Base-by-base conservation (phyloP, 495 filamentous ascomycete species). In the Trichocladium antarcticum region DNA sequence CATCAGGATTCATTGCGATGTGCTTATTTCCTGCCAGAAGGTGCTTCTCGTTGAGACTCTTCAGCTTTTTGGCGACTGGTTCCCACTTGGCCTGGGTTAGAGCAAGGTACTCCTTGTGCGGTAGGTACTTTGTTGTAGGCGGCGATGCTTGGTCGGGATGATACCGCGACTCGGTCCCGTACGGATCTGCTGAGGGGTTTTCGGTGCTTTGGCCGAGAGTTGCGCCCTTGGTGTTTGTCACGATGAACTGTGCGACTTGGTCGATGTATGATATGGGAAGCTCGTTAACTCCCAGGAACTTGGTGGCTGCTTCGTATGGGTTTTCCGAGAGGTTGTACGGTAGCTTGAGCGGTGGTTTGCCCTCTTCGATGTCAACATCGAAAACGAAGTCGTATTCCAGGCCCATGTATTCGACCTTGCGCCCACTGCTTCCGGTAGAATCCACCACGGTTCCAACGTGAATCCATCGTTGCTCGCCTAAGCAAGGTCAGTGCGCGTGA, bases 341-440 rank as follows among this genome's bases (percentile, higher is more conserved):
- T 27, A 99, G 73, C 59, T 97, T 97, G 28, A 97, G 74, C 3
- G 92, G 80, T 24, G 93, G 93, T 54, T 90, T 87, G 32, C 92
- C 93, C 52, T 97, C 93, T 60, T 95, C 85, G 49, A 97, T 90
- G 57, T 96, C 93, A 21, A 99, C 92, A 60, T 97, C 90, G 55
- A 97, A 99, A 41, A 99, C 93, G 62, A 86, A 96, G 57, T 99
- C 93, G 61, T 93, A 99, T 47, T 95, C 86, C 62, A 89, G 80
- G 19, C 93, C 93, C 2, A 82, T 64, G 59, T 89, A 85, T 36
- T 82, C 69, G n/a, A 74, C 71, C 61, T 79, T 79, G 38, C 74
- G 74, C 3, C 85, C 83, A 50, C 80, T 86, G 60, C 87, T 92
- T 28, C 83, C 90, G 29, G 81, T 83, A 2, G 87, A 79, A 49